Base-by-base conservation (phyloP, 768 basidiomycete species). In the Agrocybe pediades region DNA sequence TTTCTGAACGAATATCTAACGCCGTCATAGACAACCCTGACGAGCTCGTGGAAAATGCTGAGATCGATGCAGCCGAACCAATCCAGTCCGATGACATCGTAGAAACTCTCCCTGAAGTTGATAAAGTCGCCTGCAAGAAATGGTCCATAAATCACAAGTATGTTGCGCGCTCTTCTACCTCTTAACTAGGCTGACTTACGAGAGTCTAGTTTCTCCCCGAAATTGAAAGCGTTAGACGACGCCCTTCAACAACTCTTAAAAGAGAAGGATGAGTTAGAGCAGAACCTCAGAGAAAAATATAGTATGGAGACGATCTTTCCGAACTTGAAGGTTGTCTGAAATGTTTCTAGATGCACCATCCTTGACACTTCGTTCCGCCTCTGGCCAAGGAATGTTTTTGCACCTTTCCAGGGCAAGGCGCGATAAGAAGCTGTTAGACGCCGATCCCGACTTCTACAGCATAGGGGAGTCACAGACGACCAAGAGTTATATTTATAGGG, bases 301-400 rank as follows among this genome's bases (percentile, higher is more conserved):
- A 72, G 91, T 88, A 46, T 56, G 74, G n/a, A n/a, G n/a, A n/a
- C 36, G 25, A 59, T 36, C 49, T 24, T 36, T 6, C 23, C 29
- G 8, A 9, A 17, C 43, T 20, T 42, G 5, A 13, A 24, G 30
- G n/a, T 16, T 24, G 27, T 25, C 25, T 17, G 36, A 24, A 29
- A 39, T 25, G 48, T 54, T 41, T 43, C 9, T 46, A 93, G 91
- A 74, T 68, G 81, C 85, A 1, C 83, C 87, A 20, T 91, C 91
- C 11, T 63, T 93, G 56, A 85, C 88, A 11, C 74, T 94, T 41
- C 84, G 90, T 33, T 81, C 83, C 21, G 86, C 81, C 0, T 78
- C 84, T 16, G 77, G 78, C 9, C 83, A 85, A 41, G 92, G 92
- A 5, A 82, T 86, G 76, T 87, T 90, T 65, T 79, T 92, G 39